A percentile compares a stretch with the other conserved stretches of the same genome.
These are phyloP conservation scores for Carex littledalei DNA, from an alignment of 176 grass and related monocot genomes.

Conservation along the genomic window DNA sequence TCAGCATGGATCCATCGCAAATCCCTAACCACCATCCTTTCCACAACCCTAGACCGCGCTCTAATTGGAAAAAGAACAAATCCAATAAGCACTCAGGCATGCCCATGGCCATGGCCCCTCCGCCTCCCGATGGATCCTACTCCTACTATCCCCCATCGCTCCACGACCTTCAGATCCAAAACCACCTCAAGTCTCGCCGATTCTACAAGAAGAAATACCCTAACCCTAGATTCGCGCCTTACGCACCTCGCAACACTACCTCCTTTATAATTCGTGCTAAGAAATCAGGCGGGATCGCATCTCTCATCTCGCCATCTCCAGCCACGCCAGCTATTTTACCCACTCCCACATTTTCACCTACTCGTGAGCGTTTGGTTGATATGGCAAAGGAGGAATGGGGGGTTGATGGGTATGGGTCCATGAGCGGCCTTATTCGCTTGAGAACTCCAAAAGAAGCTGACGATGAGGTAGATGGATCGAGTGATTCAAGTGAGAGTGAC, in stretches of 20 bases:
- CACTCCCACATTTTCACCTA: constrained; percentile 69
- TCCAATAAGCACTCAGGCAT: constrained; percentile 4
- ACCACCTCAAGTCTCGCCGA: constrained; percentile 78
- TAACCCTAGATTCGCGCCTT: constrained; percentile 65
- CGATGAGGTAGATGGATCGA: constrained; percentile 41
- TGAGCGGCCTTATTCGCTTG: constrained; percentile 92
- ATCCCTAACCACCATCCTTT: constrained; percentile 15
- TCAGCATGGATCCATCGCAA: constrained; percentile 23
- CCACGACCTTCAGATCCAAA: constrained; percentile 71
- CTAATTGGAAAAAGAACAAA: constrained; percentile 1
- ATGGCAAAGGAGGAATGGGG: constrained; percentile 94
- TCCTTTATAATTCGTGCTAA: constrained; percentile 93
- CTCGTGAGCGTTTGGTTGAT: constrained; percentile 73
- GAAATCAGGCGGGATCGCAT: constrained; percentile 72
- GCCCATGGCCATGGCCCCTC: neutral
- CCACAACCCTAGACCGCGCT: neutral
- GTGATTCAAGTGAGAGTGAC: constrained; percentile 64
- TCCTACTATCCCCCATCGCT: constrained; percentile 68
- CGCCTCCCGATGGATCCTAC: constrained; percentile 24
- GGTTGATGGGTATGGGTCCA: constrained; percentile 85
- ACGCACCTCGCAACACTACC: constrained; percentile 85
- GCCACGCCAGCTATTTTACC: constrained; percentile 79
- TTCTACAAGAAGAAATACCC: constrained; percentile 58
- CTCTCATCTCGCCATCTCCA: constrained; percentile 70
- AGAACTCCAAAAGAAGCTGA: constrained; percentile 23